These are phyloP conservation scores for Mycena venus DNA, from an alignment of 768 basidiomycete species.

Conservation along the genomic window DNA sequence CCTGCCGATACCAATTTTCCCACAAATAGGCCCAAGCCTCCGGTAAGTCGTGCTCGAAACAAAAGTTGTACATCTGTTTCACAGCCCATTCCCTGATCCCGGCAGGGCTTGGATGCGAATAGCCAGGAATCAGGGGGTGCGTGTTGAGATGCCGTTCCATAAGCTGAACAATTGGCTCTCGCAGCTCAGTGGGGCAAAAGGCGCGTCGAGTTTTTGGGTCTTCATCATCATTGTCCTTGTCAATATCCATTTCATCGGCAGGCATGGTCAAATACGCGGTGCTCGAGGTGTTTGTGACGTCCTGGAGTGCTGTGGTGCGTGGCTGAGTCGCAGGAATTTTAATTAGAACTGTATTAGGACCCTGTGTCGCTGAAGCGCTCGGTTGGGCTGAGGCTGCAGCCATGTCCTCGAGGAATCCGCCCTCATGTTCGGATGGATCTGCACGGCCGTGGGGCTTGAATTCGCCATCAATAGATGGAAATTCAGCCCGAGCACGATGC, in stretches of 20 bases:
- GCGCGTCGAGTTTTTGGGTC: constrained; percentile 26
- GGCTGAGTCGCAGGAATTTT: not conserved
- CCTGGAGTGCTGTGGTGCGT: not conserved
- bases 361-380: not conserved
- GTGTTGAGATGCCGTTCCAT: constrained; percentile 37
- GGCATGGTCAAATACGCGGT: too few relatives aligned
- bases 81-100: constrained; percentile 41
- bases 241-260: too few relatives aligned
- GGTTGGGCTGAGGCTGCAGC: not conserved
- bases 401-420: not conserved
- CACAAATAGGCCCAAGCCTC: constrained; percentile 42
- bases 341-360: not conserved
- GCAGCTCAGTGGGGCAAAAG: constrained; percentile 36
- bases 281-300: constrained; percentile 6
- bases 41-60: constrained; percentile 32
- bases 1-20: too few relatives aligned
- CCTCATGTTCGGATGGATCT: constrained; percentile 18
- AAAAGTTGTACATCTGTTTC: constrained; percentile 39
- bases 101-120: constrained; percentile 30
- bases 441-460: too few relatives aligned
- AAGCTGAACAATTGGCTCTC: constrained; percentile 27
- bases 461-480: constrained; percentile 23
- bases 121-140: constrained; percentile 41
- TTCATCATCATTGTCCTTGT: constrained; percentile 15
- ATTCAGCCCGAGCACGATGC: constrained; percentile 20